Percentiles rank a stretch among this genome's conserved stretches.
phyloP scores from a whole-genome alignment of 768 basidiomycete genomes.

The Favolaschia claudopus region DNA sequence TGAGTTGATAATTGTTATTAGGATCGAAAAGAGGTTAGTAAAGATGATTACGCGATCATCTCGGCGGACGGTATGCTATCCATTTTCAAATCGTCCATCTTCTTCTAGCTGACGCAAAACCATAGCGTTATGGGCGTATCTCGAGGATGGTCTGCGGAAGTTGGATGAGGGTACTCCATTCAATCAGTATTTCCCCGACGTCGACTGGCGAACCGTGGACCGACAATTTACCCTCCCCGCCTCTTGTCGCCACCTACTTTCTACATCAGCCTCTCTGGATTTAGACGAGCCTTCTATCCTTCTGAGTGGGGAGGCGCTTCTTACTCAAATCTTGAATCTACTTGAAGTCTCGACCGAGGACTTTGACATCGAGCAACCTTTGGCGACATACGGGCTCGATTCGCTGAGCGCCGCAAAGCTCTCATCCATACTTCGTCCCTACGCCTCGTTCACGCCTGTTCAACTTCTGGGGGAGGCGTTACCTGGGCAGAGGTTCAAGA shows the following conservation, averaged over 20 bases:
- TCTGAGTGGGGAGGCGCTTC: too few species aligned
- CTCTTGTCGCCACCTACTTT: background rate
- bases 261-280: too few species aligned
- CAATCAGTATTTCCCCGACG: slow-evolving; percentile 10
- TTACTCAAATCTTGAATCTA: too few species aligned
- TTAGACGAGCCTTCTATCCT: too few species aligned
- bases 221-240: background rate
- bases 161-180: background rate
- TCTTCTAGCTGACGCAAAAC: background rate
- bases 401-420: slow-evolving; percentile 13
- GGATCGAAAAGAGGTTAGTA: background rate
- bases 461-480: slow-evolving; percentile 13
- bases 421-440: slow-evolving; percentile 11
- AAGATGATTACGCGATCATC: background rate
- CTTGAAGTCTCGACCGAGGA: slow-evolving; percentile 4
- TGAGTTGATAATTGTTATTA: background rate
- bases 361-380: slow-evolving; percentile 13
- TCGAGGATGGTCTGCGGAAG: slow-evolving; percentile 7
- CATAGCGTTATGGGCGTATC: background rate
- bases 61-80: slow-evolving; percentile 1
- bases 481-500: slow-evolving; percentile 9
- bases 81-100: background rate
- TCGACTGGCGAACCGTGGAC: slow-evolving; percentile 1
- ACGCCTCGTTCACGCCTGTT: slow-evolving; percentile 9
- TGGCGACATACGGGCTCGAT: slow-evolving; percentile 17